Evolutionary conservation across 768 basidiomycete genomes (phyloP).

Genomic region (Tulasnella sp.): DNA sequence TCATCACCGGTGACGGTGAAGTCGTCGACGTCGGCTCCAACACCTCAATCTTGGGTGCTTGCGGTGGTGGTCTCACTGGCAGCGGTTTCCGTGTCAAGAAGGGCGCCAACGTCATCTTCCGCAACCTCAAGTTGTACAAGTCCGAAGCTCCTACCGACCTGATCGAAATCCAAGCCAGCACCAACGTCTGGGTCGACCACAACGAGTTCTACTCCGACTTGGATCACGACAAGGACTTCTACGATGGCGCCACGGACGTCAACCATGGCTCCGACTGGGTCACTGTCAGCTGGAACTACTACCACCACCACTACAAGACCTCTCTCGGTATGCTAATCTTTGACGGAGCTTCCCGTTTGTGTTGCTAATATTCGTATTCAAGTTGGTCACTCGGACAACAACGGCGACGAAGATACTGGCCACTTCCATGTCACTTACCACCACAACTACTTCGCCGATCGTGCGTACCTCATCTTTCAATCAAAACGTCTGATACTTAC

Average conservation of each 20-base stretch:
- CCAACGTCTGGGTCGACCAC: conserved; percentile 23
- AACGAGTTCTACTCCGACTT: conserved; percentile 24
- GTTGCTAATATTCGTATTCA: too few relatives aligned
- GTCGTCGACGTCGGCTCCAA: conserved; percentile 21
- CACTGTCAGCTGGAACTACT: conserved; percentile 13
- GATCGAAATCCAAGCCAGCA: conserved; percentile 13
- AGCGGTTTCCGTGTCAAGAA: conserved; percentile 23
- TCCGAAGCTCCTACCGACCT: conserved; percentile 4
- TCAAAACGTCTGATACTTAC: neutral
- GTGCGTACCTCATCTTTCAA: neutral
- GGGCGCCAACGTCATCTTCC: conserved; percentile 24
- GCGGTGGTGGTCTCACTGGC: conserved; percentile 19
- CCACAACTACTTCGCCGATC: conserved; percentile 22
- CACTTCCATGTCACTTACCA: conserved; percentile 18
- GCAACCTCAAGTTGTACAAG: conserved; percentile 23
- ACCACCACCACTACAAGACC: conserved; percentile 45
- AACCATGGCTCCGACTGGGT: conserved; percentile 46
- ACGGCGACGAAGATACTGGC: conserved; percentile 33
- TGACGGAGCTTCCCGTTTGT: neutral
- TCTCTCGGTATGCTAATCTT: conserved; percentile 36
- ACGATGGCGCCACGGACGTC: conserved; percentile 48
- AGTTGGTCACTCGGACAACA: conserved; percentile 37
- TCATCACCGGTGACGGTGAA: conserved; percentile 27
- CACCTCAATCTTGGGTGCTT: conserved; percentile 17
- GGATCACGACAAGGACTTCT: conserved; percentile 41